Base-by-base conservation (phyloP, 257 asterid genomes). In the Scutellaria galericulata region DNA sequence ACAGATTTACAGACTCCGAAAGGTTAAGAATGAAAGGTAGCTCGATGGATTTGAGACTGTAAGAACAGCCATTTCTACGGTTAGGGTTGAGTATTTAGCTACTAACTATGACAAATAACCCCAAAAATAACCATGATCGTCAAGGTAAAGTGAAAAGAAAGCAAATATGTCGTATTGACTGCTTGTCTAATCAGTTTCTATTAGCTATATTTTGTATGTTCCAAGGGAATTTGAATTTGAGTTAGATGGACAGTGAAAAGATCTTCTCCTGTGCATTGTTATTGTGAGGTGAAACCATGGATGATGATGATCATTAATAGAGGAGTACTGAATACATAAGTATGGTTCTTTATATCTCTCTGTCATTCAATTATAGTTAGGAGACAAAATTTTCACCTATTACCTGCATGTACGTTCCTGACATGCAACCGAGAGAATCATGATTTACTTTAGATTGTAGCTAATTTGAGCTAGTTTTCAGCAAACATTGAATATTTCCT, bases 1-100 rank as follows among this genome's bases (percentile, higher is more conserved):
- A 57, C 12, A 41, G 20, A 54, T 46, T 66, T 58, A 35, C 27
- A 68, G 78, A 68, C 46, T 58, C 35, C 9, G 50, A 52, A 14
- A 66, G 46, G 68, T 46, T 20, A 20, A 66, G 22, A 64, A 3
- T 41, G 66, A 64, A 66, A 44, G 67, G 37, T 31, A 31, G 37
- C 2, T 27, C 35, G 44, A 44, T 27, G 8, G 61, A 41, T 37
- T 14, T 41, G 40, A 68, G 10, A 41, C 9, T 42, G 27, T 3
- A 42, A 41, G 48, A 51, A 18, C 42, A 24, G 15, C 7, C 37
- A 31, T 6, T 62, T 61, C 37, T 22, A 12, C 31, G 8, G 20
- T 14, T 12, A 40, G 14, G 72, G 14, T 31, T 3, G 45, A 46
- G 7, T 48, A 31, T 7, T 31, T 35, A 50, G 47, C 72, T 15